A percentile compares a stretch with the other conserved stretches of the same genome.
Evolutionary conservation across 345 rosid species (phyloP).

Genomic region (Hypericum perforatum): DNA sequence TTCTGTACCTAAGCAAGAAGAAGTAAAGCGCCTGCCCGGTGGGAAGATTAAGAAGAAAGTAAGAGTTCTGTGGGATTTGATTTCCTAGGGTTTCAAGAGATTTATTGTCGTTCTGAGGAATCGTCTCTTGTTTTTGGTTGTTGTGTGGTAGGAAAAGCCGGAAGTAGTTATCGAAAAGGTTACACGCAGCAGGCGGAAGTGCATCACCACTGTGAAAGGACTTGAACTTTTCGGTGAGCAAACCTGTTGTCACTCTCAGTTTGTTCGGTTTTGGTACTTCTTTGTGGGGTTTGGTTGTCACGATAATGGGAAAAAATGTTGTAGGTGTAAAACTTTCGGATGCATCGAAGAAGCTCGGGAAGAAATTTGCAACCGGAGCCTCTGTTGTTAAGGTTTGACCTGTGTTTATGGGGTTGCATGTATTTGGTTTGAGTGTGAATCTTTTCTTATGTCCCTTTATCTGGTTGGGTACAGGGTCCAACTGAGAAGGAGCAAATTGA

Average conservation of each 20-base stretch:
- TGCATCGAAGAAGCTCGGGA: constrained; percentile 90
- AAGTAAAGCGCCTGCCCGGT: constrained; percentile 88
- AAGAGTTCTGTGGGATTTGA: constrained; percentile 8
- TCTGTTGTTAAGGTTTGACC: constrained; percentile 83
- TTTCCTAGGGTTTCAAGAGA: too few relatives aligned
- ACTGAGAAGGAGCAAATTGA: constrained; percentile 97
- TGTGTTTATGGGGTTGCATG: constrained; percentile 4
- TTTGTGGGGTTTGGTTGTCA: neutral
- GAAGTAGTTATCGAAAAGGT: constrained; percentile 89
- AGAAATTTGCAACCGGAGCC: constrained; percentile 96
- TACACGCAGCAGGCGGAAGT: constrained; percentile 84
- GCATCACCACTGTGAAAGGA: constrained; percentile 88
- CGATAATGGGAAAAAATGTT: constrained; percentile 3
- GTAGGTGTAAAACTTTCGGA: constrained; percentile 88
- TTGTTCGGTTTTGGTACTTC: constrained; percentile 6
- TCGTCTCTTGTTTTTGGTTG: too few relatives aligned
- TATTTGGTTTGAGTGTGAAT: constrained; percentile 1
- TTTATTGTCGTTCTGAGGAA: too few relatives aligned
- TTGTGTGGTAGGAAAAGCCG: constrained; percentile 50
- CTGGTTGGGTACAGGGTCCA: constrained; percentile 54
- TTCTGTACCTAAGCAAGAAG: constrained; percentile 52
- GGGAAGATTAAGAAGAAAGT: constrained; percentile 95
- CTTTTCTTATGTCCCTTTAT: neutral
- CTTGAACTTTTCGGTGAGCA: constrained; percentile 84
- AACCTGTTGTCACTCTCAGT: constrained; percentile 3